A percentile compares a stretch with the other conserved stretches of the same genome.
These are phyloP conservation scores for Trichoderma hamatum DNA, from an alignment of 2,329 filamentous ascomycete species.

Conservation along the genomic window DNA sequence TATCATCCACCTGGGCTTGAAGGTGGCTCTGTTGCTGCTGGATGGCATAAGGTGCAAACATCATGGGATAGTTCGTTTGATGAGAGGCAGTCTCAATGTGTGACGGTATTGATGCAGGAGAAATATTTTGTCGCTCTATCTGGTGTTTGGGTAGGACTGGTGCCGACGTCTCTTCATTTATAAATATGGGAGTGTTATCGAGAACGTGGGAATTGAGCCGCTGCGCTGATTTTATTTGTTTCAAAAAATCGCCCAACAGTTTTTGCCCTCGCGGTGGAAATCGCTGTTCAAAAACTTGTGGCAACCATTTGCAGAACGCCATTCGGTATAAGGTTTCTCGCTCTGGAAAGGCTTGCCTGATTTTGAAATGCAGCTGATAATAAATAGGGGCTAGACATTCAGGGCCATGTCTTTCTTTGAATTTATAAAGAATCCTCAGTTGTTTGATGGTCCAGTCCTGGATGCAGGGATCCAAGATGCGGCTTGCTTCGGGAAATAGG, in stretches of 20 bases:
- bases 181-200: background rate
- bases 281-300: background rate
- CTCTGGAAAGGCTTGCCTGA: background rate
- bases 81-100: background rate
- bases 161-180: background rate
- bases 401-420: background rate
- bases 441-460: background rate
- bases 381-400: background rate
- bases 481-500: background rate
- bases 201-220: background rate
- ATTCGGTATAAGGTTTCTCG: background rate
- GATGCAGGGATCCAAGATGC: background rate
- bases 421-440: background rate
- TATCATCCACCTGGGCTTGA: no score
- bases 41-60: background rate
- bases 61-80: background rate
- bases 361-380: background rate
- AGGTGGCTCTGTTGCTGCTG: background rate
- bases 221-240: background rate
- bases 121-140: background rate
- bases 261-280: background rate
- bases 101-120: background rate
- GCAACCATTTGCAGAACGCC: slow-evolving; percentile 1
- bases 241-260: background rate
- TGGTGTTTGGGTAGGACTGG: background rate